These are phyloP conservation scores for Nakazawaea pomicola DNA, from an alignment of 805 yeast genomes.

Conservation along the genomic window DNA sequence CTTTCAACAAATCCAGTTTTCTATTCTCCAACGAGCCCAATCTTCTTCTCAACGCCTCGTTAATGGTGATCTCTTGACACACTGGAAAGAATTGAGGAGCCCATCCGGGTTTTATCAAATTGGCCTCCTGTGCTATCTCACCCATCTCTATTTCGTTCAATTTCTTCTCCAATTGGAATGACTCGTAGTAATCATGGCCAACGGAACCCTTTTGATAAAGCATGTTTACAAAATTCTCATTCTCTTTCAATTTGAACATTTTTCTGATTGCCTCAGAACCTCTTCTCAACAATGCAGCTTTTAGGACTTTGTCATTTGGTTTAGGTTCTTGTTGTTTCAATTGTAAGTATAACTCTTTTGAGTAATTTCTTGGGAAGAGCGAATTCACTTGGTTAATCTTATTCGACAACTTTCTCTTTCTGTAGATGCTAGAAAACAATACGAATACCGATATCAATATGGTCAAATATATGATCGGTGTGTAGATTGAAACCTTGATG, in stretches of 20 bases:
- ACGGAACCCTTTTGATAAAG: slow-evolving; percentile 85
- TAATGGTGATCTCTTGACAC: slow-evolving; percentile 86
- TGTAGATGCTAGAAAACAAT: slow-evolving; percentile 64
- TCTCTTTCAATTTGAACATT: slow-evolving; percentile 75
- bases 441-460: slow-evolving; percentile 62
- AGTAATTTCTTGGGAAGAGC: slow-evolving; percentile 65
- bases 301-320: slow-evolving; percentile 74
- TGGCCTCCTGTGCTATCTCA: slow-evolving; percentile 73
- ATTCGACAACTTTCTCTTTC: slow-evolving; percentile 44
- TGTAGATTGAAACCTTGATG: slow-evolving; percentile 47
- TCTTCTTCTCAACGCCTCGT: slow-evolving; percentile 86
- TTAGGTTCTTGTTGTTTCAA: slow-evolving; percentile 48
- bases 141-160: slow-evolving; percentile 77
- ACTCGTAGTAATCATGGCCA: slow-evolving; percentile 84
- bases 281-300: slow-evolving; percentile 61
- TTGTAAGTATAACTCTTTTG: slow-evolving; percentile 58
- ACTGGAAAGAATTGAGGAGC: slow-evolving; percentile 67
- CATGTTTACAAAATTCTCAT: slow-evolving; percentile 60
- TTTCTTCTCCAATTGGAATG: slow-evolving; percentile 72
- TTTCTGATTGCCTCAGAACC: slow-evolving; percentile 89
- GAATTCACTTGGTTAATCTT: slow-evolving; percentile 53
- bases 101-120: slow-evolving; percentile 74
- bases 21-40: slow-evolving; percentile 40
- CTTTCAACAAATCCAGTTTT: slow-evolving; percentile 25
- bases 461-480: slow-evolving; percentile 74